Conservation (phyloP, 176 grass and related monocot species). For the Carex parvula region DNA sequence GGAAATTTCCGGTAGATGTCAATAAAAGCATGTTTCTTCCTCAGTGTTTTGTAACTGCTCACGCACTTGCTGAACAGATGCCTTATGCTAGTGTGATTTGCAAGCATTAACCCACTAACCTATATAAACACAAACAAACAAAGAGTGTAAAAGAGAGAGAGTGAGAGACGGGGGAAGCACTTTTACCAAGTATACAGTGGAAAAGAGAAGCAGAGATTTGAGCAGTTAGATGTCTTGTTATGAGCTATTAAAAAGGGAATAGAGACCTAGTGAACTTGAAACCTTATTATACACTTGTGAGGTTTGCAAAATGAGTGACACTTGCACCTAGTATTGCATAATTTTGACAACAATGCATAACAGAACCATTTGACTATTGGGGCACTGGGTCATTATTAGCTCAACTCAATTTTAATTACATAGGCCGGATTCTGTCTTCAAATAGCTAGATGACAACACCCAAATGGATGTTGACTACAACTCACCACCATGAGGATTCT, state of each 20-base stretch:
- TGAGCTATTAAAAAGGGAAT: neutral
- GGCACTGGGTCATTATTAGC: neutral
- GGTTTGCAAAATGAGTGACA: neutral
- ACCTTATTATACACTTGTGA: neutral
- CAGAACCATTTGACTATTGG: neutral
- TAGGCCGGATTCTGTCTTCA: neutral
- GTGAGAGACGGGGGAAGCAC: no score
- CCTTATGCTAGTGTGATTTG: slow-evolving; percentile 93
- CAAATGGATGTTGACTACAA: neutral
- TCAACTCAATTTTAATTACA: neutral
- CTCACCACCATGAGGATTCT: neutral
- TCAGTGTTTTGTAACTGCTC: slow-evolving; percentile 80
- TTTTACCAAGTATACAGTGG: no score
- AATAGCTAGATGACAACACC: neutral
- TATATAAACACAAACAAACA: slow-evolving; percentile 13
- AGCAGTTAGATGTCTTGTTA: neutral
- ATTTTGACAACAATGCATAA: neutral
- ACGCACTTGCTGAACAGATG: slow-evolving; percentile 91
- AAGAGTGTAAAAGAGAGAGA: no score
- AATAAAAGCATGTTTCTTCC: slow-evolving; percentile 97
- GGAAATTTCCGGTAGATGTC: slow-evolving; percentile 95
- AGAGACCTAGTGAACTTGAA: neutral
- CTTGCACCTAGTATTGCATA: neutral
- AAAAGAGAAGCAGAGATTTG: no score
- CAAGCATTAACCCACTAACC: slow-evolving; percentile 96